Percentiles rank a stretch among this genome's conserved stretches.
Conservation (phyloP, 2,329 filamentous ascomycete species). For the Septoria petroselini region DNA sequence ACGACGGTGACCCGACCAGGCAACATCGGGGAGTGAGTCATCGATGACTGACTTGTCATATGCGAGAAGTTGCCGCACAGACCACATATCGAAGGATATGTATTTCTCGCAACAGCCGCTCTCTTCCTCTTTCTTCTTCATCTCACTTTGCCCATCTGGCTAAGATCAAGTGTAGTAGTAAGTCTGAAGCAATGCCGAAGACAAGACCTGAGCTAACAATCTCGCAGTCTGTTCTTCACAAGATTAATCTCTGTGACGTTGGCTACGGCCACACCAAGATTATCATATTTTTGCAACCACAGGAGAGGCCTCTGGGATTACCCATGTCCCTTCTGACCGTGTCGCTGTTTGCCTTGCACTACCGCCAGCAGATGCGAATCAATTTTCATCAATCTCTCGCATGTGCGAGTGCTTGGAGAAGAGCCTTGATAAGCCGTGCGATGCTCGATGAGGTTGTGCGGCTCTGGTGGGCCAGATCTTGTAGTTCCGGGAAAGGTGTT, state of each 20-base stretch:
- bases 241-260: slow-evolving; percentile 13
- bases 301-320: slow-evolving; percentile 9
- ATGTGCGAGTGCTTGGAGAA: slow-evolving; percentile 11
- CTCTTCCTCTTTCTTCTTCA: slow-evolving; percentile 7
- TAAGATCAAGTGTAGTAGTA: slow-evolving; percentile 13
- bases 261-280: slow-evolving; percentile 6
- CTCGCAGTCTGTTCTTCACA: slow-evolving; percentile 10
- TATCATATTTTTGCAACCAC: slow-evolving; percentile 10
- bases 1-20: no score
- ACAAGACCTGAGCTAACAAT: not conserved
- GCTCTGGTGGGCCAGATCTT: no score
- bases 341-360: slow-evolving; percentile 10
- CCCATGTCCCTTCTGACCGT: slow-evolving; percentile 2
- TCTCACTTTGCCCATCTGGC: slow-evolving; percentile 16
- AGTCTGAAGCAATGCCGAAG: not conserved
- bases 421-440: not conserved
- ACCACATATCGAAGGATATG: not conserved
- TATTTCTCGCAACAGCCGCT: not conserved
- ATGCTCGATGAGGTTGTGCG: no score
- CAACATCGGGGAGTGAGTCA: no score
- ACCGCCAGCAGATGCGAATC: slow-evolving; percentile 10
- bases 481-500: no score
- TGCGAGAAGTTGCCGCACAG: not conserved
- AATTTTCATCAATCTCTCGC: slow-evolving; percentile 12
- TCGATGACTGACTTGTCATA: not conserved